Percentiles rank a stretch among this genome's conserved stretches.
phyloP scores from a whole-genome alignment of 495 filamentous ascomycete genomes.

The Podospora sp. region DNA sequence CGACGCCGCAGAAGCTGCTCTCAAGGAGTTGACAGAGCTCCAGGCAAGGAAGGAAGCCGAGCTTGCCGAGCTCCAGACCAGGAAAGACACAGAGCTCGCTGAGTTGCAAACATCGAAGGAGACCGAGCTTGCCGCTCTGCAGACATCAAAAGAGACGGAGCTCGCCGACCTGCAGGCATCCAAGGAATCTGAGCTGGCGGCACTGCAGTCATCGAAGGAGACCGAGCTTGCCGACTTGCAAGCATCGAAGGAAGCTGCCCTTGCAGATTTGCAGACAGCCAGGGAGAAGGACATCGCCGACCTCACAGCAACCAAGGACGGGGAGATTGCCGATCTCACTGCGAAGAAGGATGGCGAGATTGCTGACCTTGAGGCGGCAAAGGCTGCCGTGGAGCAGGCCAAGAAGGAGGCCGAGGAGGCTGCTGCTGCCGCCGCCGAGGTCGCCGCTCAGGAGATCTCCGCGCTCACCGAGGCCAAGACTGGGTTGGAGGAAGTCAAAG shows the following conservation, averaged over 20 bases:
- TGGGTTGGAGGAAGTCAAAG: conserved; percentile 22
- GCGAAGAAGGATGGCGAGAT: conserved; percentile 19
- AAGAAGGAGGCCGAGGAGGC: conserved; percentile 31
- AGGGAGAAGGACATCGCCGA: conserved; percentile 10
- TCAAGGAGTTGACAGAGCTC: conserved; percentile 17
- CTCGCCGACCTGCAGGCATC: conserved; percentile 16
- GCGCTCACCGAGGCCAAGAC: conserved; percentile 29
- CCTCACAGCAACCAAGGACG: conserved; percentile 11
- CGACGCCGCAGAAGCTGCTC: conserved; percentile 15
- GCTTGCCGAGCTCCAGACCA: conserved; percentile 6
- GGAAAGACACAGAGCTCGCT: conserved; percentile 20
- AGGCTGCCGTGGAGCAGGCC: conserved; percentile 30
- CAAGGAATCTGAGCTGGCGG: conserved; percentile 17
- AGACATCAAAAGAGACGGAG: conserved; percentile 12
- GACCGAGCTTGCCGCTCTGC: conserved; percentile 2
- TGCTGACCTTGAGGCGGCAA: conserved; percentile 28
- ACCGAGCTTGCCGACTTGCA: conserved; percentile 10
- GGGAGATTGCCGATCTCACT: conserved; percentile 17
- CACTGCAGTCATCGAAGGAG: conserved; percentile 4
- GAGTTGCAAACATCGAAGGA: conserved; percentile 13
- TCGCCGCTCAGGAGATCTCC: conserved; percentile 33
- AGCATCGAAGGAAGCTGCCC: conserved; percentile 12
- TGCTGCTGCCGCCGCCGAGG: conserved; percentile 33
- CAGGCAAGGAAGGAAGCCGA: conserved; percentile 18
- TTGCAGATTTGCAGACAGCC: conserved; percentile 6